Base-by-base conservation (phyloP, 306 rosid species). In the Ochetophila trinervis region DNA sequence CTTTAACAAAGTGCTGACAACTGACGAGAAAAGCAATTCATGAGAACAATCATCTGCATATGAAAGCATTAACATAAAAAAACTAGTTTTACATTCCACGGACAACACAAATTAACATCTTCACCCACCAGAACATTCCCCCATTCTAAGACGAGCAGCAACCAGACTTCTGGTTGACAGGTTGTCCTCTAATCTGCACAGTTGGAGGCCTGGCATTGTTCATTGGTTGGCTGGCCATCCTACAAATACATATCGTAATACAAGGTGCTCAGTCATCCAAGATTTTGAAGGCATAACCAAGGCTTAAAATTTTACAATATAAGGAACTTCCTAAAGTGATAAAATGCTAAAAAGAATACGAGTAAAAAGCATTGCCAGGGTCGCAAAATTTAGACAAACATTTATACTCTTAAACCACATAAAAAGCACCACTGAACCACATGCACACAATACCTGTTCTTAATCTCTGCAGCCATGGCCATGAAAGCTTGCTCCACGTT, bases 161-260 rank as follows among this genome's bases (percentile, higher is more conserved):
- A 66, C 99, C 95, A 21, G 91, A 74, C 71, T 88, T 94, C 80
- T 94, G 99, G 83, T 90, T 94, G 65, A 94, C 94, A 0, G 99
- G 99, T 80, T 94, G 97, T 78, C 99, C 99, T 65, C 96, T 86
- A 62, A 94, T 90, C 85, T 90, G 97, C 69, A 94, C 96, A 0
- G 99, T 94, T 17, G 97, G 96, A 72, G 97, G 96, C 84, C 99
- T 76, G 19, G 90, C 88, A 63, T 85, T 88, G 88, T 76, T 90
- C 88, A 85, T 77, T 7, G 99, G 99, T 75, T 94, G 99, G 78
- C 89, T 94, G 27, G 99, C 99, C 99, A 94, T 94, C 88, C 99
- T 94, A 79, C 72, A 60, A n/a, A 57, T 37, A 70, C 24, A 17
- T 50, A 55, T 51, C 53, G 45, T 34, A 37, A 24, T 23, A 69